Conservation (phyloP, 2,329 filamentous ascomycete species). For the Colletotrichum falcatum region DNA sequence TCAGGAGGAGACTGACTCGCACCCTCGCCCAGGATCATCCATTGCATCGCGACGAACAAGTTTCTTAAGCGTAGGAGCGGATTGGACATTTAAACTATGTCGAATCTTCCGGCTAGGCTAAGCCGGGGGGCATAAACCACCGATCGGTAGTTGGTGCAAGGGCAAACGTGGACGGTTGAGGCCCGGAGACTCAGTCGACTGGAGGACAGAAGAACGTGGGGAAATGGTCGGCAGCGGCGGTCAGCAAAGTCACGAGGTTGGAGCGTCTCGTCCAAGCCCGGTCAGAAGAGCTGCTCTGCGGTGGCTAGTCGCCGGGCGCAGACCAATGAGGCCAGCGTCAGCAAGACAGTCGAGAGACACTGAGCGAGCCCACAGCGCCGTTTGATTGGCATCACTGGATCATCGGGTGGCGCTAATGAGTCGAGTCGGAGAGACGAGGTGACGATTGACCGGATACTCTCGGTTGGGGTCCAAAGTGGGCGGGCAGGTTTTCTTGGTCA, state of each 20-base stretch:
- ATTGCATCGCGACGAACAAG: not conserved
- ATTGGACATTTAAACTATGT: not conserved
- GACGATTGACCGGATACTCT: slow-evolving; percentile 21
- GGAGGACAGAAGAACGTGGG: too few species aligned
- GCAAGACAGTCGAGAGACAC: slow-evolving; percentile 23
- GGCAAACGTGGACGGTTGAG: slow-evolving; percentile 2
- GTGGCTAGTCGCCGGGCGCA: slow-evolving; percentile 11
- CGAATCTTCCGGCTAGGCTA: not conserved
- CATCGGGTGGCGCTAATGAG: slow-evolving; percentile 19
- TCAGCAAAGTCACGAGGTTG: slow-evolving; percentile 1
- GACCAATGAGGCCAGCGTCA: slow-evolving; percentile 24
- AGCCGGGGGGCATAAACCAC: not conserved
- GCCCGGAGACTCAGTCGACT: not conserved
- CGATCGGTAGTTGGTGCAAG: not conserved
- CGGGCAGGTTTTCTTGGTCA: slow-evolving; percentile 27
- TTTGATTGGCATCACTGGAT: slow-evolving; percentile 32
- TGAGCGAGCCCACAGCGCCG: not conserved
- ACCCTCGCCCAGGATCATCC: not conserved
- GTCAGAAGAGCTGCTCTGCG: slow-evolving; percentile 12
- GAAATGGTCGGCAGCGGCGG: not conserved
- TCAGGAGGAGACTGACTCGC: not conserved
- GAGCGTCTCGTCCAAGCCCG: slow-evolving; percentile 6
- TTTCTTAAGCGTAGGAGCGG: slow-evolving; percentile 8
- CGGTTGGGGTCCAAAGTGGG: slow-evolving; percentile 20
- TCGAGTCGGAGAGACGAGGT: slow-evolving; percentile 24